Evolutionary conservation across 2,329 filamentous ascomycete species (phyloP).

Genomic region (Dactylonectria estremocensis): DNA sequence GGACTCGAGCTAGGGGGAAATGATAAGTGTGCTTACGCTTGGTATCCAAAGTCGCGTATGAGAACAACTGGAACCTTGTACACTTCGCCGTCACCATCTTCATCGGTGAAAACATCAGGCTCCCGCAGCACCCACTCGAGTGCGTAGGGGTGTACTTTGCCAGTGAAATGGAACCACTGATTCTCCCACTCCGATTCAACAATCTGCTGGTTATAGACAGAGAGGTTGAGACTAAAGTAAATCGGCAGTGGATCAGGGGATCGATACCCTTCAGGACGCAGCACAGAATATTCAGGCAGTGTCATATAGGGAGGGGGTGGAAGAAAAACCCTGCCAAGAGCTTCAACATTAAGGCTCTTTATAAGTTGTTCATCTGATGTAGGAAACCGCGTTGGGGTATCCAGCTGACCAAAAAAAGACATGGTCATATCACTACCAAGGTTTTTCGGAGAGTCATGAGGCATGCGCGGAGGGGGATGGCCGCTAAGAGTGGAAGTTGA

Average conservation of each 20-base stretch:
- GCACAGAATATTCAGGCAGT: slow-evolving; percentile 4
- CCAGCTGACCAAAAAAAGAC: slow-evolving; percentile 13
- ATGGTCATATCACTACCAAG: slow-evolving; percentile 24
- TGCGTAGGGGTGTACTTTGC: slow-evolving; percentile 8
- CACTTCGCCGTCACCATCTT: background rate
- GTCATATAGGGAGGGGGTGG: slow-evolving; percentile 5
- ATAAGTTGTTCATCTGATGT: slow-evolving; percentile 10
- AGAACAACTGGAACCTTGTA: background rate
- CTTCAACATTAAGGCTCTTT: too few species aligned
- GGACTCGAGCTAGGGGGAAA: too few species aligned
- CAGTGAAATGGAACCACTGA: slow-evolving; percentile 8
- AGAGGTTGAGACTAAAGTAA: background rate
- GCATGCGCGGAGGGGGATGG: slow-evolving; percentile 16
- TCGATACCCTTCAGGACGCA: background rate
- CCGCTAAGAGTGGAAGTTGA: slow-evolving; percentile 22
- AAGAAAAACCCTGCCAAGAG: too few species aligned
- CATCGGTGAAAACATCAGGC: background rate
- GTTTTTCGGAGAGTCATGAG: slow-evolving; percentile 14
- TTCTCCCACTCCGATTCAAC: too few species aligned
- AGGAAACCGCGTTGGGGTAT: slow-evolving; percentile 17
- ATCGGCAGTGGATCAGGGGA: slow-evolving; percentile 1
- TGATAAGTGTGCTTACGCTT: background rate
- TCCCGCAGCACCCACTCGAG: background rate
- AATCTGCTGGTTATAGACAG: too few species aligned
- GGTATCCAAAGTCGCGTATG: background rate